These are phyloP conservation scores for Mycena venus DNA, from an alignment of 768 basidiomycete genomes.

Conservation along the genomic window DNA sequence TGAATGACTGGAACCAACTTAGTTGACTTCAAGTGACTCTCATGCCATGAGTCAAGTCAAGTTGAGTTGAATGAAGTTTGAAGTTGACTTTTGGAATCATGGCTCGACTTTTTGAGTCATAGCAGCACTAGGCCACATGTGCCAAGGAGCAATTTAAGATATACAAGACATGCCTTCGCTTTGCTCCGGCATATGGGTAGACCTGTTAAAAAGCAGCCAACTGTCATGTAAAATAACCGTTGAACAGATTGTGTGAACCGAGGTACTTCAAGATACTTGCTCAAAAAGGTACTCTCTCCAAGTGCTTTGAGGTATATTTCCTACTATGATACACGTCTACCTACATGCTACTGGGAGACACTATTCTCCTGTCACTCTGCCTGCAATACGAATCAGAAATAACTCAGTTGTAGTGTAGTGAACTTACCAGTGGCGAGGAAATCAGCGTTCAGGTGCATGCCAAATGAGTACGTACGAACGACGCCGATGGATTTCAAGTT, in stretches of 20 bases:
- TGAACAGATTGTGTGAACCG: background rate
- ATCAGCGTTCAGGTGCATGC: background rate
- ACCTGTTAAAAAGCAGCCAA: background rate
- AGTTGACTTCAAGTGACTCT: too few species aligned
- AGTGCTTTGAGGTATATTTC: background rate
- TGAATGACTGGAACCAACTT: too few species aligned
- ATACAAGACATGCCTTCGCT: background rate
- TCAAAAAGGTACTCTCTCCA: background rate
- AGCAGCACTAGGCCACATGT: too few species aligned
- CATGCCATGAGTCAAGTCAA: too few species aligned
- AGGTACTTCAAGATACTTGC: background rate
- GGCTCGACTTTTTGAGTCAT: too few species aligned
- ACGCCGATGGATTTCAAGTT: background rate
- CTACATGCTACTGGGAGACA: too few species aligned
- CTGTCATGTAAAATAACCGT: background rate
- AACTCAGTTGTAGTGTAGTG: background rate
- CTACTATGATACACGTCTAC: too few species aligned
- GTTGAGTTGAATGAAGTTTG: too few species aligned
- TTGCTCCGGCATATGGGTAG: background rate
- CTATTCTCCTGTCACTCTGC: too few species aligned
- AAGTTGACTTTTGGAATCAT: too few species aligned
- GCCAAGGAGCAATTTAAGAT: too few species aligned
- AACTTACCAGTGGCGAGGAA: background rate
- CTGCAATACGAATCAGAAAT: too few species aligned
- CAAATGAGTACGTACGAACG: background rate